A percentile compares a stretch with the other conserved stretches of the same genome.
phyloP scores from a whole-genome alignment of 345 rosid species.

The Aethionema arabicum region DNA sequence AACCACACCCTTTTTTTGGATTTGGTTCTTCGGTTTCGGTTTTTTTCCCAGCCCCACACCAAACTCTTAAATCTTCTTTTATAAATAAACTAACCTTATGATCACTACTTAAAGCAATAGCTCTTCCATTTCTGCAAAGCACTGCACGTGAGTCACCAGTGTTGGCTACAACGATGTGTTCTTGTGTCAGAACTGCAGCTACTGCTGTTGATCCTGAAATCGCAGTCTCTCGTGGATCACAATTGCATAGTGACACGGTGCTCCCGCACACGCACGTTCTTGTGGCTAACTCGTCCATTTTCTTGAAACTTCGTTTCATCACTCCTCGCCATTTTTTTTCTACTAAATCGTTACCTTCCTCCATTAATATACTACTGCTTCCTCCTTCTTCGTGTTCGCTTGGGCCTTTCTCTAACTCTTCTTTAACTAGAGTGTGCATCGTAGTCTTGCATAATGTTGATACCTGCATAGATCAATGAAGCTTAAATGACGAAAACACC shows the following conservation, averaged over 20 bases:
- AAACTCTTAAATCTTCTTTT: neutral
- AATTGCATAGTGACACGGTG: neutral
- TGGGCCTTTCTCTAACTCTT: constrained; percentile 27
- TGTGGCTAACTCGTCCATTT: constrained; percentile 36
- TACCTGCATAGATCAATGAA: constrained; percentile 28
- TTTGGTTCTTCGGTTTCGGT: too few relatives aligned
- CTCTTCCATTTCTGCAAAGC: constrained; percentile 47
- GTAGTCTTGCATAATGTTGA: constrained; percentile 36
- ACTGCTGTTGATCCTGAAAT: constrained; percentile 47
- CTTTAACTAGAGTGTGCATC: constrained; percentile 39
- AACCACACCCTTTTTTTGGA: too few relatives aligned
- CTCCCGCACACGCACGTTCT: constrained; percentile 26
- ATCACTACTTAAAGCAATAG: constrained; percentile 34
- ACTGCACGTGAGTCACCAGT: constrained; percentile 63
- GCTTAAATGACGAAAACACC: constrained; percentile 11
- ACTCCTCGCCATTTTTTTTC: constrained; percentile 31
- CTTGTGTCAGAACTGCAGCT: constrained; percentile 40
- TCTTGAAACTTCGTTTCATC: constrained; percentile 35
- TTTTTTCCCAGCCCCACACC: too few relatives aligned
- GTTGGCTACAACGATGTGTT: constrained; percentile 47
- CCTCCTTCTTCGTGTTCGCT: neutral
- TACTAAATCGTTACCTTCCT: constrained; percentile 6
- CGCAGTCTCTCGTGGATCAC: constrained; percentile 23
- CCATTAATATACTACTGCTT: neutral
- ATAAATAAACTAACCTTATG: constrained; percentile 31